Conservation (phyloP, 805 yeast species). For the Metschnikowia peoriensis region DNA sequence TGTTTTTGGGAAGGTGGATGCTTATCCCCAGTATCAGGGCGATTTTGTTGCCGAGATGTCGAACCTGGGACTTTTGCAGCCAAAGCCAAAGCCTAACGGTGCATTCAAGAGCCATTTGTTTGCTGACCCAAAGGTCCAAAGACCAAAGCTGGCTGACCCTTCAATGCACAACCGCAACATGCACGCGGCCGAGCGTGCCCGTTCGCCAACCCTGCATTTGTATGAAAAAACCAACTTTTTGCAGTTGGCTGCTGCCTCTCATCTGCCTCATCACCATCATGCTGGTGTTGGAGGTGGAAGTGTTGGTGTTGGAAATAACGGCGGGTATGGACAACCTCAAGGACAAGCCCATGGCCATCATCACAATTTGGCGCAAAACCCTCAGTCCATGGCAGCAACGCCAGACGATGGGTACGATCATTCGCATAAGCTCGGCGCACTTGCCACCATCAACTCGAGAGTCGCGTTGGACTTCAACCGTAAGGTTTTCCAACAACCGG, state of each 20-base stretch:
- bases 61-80: constrained; percentile 14
- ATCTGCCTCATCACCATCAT: constrained; percentile 11
- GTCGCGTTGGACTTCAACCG: constrained; percentile 46
- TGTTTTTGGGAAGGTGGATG: constrained; percentile 8
- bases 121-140: constrained; percentile 18
- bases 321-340: background rate
- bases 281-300: too few relatives aligned
- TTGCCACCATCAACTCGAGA: constrained; percentile 61
- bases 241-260: constrained; percentile 30
- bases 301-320: too few relatives aligned
- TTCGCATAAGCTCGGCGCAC: constrained; percentile 60
- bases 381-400: background rate
- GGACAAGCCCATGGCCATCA: background rate
- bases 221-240: constrained; percentile 45
- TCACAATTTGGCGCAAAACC: background rate
- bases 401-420: constrained; percentile 22
- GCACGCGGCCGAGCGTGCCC: constrained; percentile 29
- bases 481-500: constrained; percentile 18
- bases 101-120: constrained; percentile 17
- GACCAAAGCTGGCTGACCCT: constrained; percentile 24
- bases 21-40: constrained; percentile 5
- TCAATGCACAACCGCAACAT: constrained; percentile 16
- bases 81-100: constrained; percentile 18
- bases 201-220: constrained; percentile 41
- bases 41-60: constrained; percentile 14